A percentile compares a stretch with the other conserved stretches of the same genome.
phyloP scores from a whole-genome alignment of 2,329 filamentous ascomycete species.

The Trichoderma semiorbis region DNA sequence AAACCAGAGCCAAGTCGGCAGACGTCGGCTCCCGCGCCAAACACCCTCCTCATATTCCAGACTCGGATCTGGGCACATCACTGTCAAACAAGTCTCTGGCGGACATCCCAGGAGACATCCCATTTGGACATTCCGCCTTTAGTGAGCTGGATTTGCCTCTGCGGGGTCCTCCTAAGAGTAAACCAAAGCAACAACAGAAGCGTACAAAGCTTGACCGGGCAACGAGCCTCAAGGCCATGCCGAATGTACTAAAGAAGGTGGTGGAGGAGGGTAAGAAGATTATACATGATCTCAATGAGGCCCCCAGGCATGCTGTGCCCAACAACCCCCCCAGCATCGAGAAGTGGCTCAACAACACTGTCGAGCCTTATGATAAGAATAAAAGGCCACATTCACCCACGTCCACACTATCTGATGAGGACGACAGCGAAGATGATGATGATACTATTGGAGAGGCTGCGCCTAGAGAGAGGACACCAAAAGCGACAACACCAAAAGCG shows the following conservation, averaged over 20 bases:
- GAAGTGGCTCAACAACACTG: conserved; percentile 60
- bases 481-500: not conserved
- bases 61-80: conserved; percentile 36
- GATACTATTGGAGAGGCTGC: not conserved
- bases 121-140: conserved; percentile 64
- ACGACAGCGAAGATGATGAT: conserved; percentile 18
- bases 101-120: conserved; percentile 55
- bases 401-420: not conserved
- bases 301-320: conserved; percentile 44
- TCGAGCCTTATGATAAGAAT: conserved; percentile 59
- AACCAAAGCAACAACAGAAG: conserved; percentile 40
- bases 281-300: conserved; percentile 57
- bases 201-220: conserved; percentile 49
- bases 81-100: conserved; percentile 51
- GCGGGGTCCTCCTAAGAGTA: conserved; percentile 44
- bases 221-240: conserved; percentile 56
- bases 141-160: conserved; percentile 59
- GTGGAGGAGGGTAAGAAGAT: conserved; percentile 63
- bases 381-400: conserved; percentile 3
- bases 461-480: not conserved
- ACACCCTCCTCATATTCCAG: conserved; percentile 28
- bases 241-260: conserved; percentile 63
- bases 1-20: conserved; percentile 21
- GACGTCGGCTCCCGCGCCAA: conserved; percentile 30
- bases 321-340: conserved; percentile 64